phyloP scores from a whole-genome alignment of 2,329 filamentous ascomycete species.

The Trichoderma atroviride region DNA sequence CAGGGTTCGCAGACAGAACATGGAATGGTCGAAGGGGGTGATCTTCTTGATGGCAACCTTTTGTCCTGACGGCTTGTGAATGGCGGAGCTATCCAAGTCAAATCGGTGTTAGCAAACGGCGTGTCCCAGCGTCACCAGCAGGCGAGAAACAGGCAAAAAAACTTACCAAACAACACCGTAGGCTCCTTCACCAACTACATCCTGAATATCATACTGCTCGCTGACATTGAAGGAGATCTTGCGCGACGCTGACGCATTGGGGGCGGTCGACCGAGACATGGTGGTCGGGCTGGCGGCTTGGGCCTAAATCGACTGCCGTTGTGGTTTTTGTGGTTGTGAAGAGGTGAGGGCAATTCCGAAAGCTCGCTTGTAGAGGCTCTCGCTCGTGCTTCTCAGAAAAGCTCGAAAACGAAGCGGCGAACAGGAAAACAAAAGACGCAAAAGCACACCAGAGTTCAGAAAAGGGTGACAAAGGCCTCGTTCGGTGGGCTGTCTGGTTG shows the following conservation, averaged over 20 bases:
- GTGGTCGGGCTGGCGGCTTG: slow-evolving; percentile 7
- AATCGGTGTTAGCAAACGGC: neutral
- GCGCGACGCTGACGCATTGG: slow-evolving; percentile 66
- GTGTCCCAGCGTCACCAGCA: neutral
- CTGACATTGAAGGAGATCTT: slow-evolving; percentile 99
- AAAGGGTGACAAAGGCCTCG: neutral
- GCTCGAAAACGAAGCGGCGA: neutral
- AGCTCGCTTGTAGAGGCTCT: neutral
- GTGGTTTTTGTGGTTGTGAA: neutral
- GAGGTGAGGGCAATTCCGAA: neutral
- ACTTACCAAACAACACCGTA: slow-evolving; percentile 97
- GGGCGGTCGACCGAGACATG: slow-evolving; percentile 62
- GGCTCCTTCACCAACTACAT: slow-evolving; percentile 97
- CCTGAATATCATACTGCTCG: slow-evolving; percentile 99
- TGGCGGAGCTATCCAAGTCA: slow-evolving; percentile 70
- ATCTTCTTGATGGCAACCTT: slow-evolving; percentile 99
- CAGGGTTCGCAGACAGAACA: slow-evolving; percentile 95
- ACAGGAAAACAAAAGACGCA: neutral
- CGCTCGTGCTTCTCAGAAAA: neutral
- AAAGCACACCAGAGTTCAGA: neutral
- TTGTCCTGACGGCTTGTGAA: slow-evolving; percentile 96
- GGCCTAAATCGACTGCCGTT: neutral
- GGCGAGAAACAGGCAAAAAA: neutral
- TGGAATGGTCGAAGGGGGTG: slow-evolving; percentile 97
- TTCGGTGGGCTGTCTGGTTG: neutral